Evolutionary conservation across 768 basidiomycete genomes (phyloP), one percentile per base, ranked within the genome.

Genomic region (Amanita molliuscula): DNA sequence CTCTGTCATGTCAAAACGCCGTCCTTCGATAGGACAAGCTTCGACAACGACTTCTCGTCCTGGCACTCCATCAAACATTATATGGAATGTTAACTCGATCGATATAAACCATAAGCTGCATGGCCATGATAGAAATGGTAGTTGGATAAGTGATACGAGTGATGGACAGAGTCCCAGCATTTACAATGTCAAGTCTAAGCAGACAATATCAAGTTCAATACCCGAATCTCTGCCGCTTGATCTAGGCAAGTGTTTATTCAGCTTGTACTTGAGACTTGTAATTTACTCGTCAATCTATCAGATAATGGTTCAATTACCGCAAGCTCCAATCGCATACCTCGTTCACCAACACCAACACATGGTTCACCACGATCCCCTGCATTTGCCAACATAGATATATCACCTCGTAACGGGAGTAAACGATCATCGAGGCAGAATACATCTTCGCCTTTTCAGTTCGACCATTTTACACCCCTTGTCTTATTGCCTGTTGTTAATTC

Each of bases 321-420:
- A 29, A 59, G 64, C 44, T 57, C 69, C 34, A 74, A 58, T 56
- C 65, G 71, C 50, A 57, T 65, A 25, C 54, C 74, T 48, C 73
- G 84, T 46, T 84, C 84, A 8, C 72, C 77, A 29, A 88, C 85
- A 0, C 86, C 85, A 7, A 88, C 83, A 3, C 79, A 82, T 61
- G 66, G 60, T 52, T 56, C 64, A 15, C 65, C 75, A 43, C 78
- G 78, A 28, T 79, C 80, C 3, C 77, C 78, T 3, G 68, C 73
- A 0, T 73, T 77, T 3, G 70, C 79, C 16, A 71, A 72, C 1
- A 76, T 77, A 59, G 72, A 69, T 33, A 60, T 66, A 38, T 67
- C 73, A 4, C 58, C 67, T 26, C 66, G 63, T 47, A 70, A 59
- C 54, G 62, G 69, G 35, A 50, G 70, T 53, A 62, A 65, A 51